phyloP scores from a whole-genome alignment of 1,284 basidiomycete species.

The Microbotryum lychnidis-dioicae region DNA sequence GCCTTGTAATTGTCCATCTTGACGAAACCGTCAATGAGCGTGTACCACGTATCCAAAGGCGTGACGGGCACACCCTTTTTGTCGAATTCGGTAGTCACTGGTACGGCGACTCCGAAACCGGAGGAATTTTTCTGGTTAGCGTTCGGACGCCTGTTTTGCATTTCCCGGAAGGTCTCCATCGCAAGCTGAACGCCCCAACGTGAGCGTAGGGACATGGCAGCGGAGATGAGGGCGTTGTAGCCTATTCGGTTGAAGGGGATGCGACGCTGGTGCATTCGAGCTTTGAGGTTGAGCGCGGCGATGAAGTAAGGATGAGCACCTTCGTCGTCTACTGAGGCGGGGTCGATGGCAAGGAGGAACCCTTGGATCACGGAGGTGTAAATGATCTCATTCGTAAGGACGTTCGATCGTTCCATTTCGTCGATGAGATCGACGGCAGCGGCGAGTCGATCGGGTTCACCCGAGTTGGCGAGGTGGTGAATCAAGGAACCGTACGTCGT shows the following conservation, averaged over 20 bases:
- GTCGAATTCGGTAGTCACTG: neutral
- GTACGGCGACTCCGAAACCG: neutral
- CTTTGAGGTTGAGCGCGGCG: conserved; percentile 23
- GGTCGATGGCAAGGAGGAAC: conserved; percentile 16
- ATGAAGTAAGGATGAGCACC: conserved; percentile 16
- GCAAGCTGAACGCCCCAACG: conserved; percentile 13
- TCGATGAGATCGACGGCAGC: conserved; percentile 28
- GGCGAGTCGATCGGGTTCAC: conserved; percentile 15
- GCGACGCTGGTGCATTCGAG: conserved; percentile 20
- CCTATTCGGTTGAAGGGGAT: conserved; percentile 22
- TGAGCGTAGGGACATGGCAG: conserved; percentile 12
- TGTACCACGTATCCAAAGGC: conserved; percentile 18
- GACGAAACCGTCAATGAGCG: conserved; percentile 20
- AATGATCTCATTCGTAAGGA: conserved; percentile 25
- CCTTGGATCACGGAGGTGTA: conserved; percentile 31
- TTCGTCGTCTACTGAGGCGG: neutral
- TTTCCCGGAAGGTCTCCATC: conserved; percentile 13
- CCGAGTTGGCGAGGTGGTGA: conserved; percentile 11
- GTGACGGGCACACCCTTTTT: neutral
- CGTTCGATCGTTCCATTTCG: conserved; percentile 21
- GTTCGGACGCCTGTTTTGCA: neutral
- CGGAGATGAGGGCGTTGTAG: conserved; percentile 26
- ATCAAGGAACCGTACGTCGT: conserved; percentile 30
- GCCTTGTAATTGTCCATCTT: conserved; percentile 13
- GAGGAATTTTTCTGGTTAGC: neutral